Conservation (phyloP, 805 yeast species). For the Metschnikowia shivogae region DNA sequence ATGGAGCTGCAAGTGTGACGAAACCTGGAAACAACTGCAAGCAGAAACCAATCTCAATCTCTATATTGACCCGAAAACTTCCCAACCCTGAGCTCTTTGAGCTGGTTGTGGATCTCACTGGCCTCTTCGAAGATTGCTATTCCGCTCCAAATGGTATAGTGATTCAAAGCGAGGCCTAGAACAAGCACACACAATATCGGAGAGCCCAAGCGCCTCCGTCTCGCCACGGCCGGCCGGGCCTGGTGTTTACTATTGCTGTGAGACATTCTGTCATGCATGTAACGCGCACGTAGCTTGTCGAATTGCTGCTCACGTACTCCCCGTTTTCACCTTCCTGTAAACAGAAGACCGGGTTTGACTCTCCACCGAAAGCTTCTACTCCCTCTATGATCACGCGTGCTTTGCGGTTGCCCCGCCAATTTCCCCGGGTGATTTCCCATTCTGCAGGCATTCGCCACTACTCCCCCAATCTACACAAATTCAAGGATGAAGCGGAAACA, state of each 20-base stretch:
- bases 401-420: not conserved
- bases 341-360: too few relatives aligned
- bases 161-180: conserved; percentile 36
- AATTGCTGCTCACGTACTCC: too few relatives aligned
- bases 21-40: not conserved
- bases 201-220: not conserved
- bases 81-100: too few relatives aligned
- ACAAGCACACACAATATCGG: conserved; percentile 7
- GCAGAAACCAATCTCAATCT: not conserved
- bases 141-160: conserved; percentile 27
- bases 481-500: conserved; percentile 30
- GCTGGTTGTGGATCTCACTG: conserved; percentile 4
- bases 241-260: conserved; percentile 28
- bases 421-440: not conserved
- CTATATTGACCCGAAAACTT: too few relatives aligned
- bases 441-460: not conserved
- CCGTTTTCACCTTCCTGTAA: too few relatives aligned
- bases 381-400: not conserved
- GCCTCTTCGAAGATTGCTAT: conserved; percentile 33
- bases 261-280: conserved; percentile 19
- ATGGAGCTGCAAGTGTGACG: conserved; percentile 1
- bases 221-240: conserved; percentile 2
- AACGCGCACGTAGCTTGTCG: conserved; percentile 1
- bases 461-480: conserved; percentile 25
- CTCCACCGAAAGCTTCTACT: too few relatives aligned